Evolutionary conservation across 2,329 filamentous ascomycete species (phyloP).

Genomic region (Leptographium radiaticola): DNA sequence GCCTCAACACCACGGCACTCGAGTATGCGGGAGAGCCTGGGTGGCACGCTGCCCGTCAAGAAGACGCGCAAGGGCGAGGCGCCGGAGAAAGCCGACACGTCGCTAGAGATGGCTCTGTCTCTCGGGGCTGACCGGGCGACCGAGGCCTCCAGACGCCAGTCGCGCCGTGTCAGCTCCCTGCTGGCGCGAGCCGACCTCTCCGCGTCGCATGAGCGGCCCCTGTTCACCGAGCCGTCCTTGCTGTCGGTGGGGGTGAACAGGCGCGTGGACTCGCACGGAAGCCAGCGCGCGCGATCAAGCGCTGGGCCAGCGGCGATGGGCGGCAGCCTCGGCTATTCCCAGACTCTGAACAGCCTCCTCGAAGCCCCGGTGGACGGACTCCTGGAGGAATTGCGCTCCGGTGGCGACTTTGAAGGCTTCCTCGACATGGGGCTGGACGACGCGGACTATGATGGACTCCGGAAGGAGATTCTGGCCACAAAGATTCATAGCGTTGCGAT

Average conservation of each 20-base stretch:
- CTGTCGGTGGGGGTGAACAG: slow-evolving; percentile 32
- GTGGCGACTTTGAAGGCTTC: slow-evolving; percentile 53
- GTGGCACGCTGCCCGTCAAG: slow-evolving; percentile 41
- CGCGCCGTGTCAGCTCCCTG: slow-evolving; percentile 79
- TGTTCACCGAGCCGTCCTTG: slow-evolving; percentile 57
- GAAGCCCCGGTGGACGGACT: slow-evolving; percentile 57
- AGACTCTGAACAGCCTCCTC: slow-evolving; percentile 46
- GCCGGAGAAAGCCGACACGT: slow-evolving; percentile 23
- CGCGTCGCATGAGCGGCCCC: slow-evolving; percentile 65
- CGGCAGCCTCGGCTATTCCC: slow-evolving; percentile 23
- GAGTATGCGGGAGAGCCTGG: slow-evolving; percentile 65
- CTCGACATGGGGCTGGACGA: slow-evolving; percentile 62
- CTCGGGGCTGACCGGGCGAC: slow-evolving; percentile 54
- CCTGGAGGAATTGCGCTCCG: slow-evolving; percentile 52
- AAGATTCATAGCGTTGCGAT: slow-evolving; percentile 57
- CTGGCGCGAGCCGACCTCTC: slow-evolving; percentile 78
- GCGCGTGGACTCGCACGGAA: slow-evolving; percentile 63
- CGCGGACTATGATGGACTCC: slow-evolving; percentile 56
- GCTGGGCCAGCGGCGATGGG: slow-evolving; percentile 24
- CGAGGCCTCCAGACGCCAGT: slow-evolving; percentile 44
- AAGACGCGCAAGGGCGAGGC: slow-evolving; percentile 38
- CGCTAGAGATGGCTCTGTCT: slow-evolving; percentile 52
- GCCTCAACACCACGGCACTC: slow-evolving; percentile 63
- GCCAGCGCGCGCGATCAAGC: slow-evolving; percentile 50
- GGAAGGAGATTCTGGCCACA: slow-evolving; percentile 58